Conservation (phyloP, 1,139 yeast species). For the Casaregolazyma suthepensis region DNA sequence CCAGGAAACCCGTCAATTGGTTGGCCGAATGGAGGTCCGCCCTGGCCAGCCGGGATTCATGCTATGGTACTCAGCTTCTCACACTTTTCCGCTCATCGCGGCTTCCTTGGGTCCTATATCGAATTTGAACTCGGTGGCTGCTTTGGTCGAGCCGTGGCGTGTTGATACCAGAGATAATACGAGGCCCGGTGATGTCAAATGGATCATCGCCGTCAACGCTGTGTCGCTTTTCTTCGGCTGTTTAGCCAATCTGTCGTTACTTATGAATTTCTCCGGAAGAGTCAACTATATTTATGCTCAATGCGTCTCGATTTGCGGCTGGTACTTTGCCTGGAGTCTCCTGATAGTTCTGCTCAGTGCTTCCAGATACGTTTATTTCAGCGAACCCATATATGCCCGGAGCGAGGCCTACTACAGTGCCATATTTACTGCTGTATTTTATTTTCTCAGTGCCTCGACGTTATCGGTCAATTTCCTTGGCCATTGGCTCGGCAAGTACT, state of each 20-base stretch:
- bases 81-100: slow-evolving; percentile 64
- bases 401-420: slow-evolving; percentile 80
- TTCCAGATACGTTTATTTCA: slow-evolving; percentile 24
- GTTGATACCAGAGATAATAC: slow-evolving; percentile 25
- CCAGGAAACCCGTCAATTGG: neutral
- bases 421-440: slow-evolving; percentile 53
- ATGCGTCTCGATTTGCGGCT: slow-evolving; percentile 52
- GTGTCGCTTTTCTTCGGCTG: slow-evolving; percentile 59
- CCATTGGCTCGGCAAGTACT: slow-evolving; percentile 51
- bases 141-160: slow-evolving; percentile 70
- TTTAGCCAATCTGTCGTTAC: slow-evolving; percentile 56
- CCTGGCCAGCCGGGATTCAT: slow-evolving; percentile 21
- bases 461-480: slow-evolving; percentile 58
- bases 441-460: slow-evolving; percentile 49
- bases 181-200: slow-evolving; percentile 32
- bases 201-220: slow-evolving; percentile 51
- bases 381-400: slow-evolving; percentile 10
- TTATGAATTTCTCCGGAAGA: slow-evolving; percentile 59
- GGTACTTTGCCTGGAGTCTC: slow-evolving; percentile 52
- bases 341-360: slow-evolving; percentile 45
- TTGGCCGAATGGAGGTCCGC: slow-evolving; percentile 9
- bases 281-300: slow-evolving; percentile 56
- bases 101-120: slow-evolving; percentile 77
- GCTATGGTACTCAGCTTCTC: slow-evolving; percentile 54
- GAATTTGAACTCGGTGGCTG: slow-evolving; percentile 63